These are phyloP conservation scores for Boletus tomentosulus DNA, from an alignment of 768 basidiomycete species.

Conservation along the genomic window DNA sequence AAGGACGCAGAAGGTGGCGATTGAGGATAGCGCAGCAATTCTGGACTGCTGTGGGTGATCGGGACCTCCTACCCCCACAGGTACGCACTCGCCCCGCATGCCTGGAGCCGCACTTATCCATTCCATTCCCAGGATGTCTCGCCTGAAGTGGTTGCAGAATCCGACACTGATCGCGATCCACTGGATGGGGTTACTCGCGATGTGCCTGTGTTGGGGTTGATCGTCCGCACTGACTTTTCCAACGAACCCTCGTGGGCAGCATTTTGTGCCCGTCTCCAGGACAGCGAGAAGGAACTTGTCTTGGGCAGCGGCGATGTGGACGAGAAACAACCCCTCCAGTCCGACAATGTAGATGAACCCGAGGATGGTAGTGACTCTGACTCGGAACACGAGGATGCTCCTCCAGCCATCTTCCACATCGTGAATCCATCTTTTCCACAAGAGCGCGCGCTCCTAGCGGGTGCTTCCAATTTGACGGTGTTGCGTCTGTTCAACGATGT, in stretches of 20 bases:
- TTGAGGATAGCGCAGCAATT: slow-evolving; percentile 49
- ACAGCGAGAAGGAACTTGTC: slow-evolving; percentile 55
- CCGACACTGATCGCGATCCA: slow-evolving; percentile 47
- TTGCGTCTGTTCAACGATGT: slow-evolving; percentile 72
- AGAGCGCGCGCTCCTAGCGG: slow-evolving; percentile 39
- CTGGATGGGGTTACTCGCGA: slow-evolving; percentile 45
- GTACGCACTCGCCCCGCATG: neutral
- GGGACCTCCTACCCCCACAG: slow-evolving; percentile 9
- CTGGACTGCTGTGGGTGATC: slow-evolving; percentile 33
- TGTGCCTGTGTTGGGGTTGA: slow-evolving; percentile 50
- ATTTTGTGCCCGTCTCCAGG: slow-evolving; percentile 48
- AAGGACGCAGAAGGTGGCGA: slow-evolving; percentile 56
- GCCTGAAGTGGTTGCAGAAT: slow-evolving; percentile 18
- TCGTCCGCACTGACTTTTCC: slow-evolving; percentile 72
- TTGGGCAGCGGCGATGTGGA: slow-evolving; percentile 22
- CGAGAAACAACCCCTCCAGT: slow-evolving; percentile 15
- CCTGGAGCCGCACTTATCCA: neutral
- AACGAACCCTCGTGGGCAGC: slow-evolving; percentile 61
- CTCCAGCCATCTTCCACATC: slow-evolving; percentile 48
- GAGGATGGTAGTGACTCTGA: slow-evolving; percentile 21
- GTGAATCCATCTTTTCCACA: slow-evolving; percentile 42
- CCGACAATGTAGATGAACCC: slow-evolving; percentile 17
- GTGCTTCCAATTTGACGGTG: slow-evolving; percentile 61
- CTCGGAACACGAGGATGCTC: slow-evolving; percentile 30
- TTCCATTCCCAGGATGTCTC: slow-evolving; percentile 12